phyloP scores from a whole-genome alignment of 495 filamentous ascomycete genomes.

The Hyaloscypha variabilis region DNA sequence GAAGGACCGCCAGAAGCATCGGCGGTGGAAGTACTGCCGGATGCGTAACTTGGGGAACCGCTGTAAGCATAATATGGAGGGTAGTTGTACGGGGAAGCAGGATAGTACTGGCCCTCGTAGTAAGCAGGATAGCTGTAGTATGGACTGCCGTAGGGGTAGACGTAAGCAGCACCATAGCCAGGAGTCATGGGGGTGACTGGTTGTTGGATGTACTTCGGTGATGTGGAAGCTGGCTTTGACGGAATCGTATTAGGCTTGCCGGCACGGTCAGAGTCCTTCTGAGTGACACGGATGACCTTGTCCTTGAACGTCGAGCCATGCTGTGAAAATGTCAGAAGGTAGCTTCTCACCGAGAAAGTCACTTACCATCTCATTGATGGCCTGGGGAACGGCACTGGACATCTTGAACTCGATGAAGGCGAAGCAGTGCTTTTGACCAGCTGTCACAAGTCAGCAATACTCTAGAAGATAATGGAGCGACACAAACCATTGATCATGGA shows the following conservation, averaged over 20 bases:
- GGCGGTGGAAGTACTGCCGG: neutral
- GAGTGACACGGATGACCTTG: conserved; percentile 28
- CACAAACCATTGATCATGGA: conserved; percentile 39
- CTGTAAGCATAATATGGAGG: neutral
- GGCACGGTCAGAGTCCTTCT: conserved; percentile 30
- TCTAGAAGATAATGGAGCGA: neutral
- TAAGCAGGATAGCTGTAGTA: conserved; percentile 15
- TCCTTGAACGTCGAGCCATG: conserved; percentile 15
- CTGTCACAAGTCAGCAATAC: conserved; percentile 19
- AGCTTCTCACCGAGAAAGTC: neutral
- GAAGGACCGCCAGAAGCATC: conserved; percentile 2
- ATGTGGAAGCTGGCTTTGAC: neutral
- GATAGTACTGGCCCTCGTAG: conserved; percentile 7
- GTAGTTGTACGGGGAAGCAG: neutral
- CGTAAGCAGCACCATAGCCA: conserved; percentile 11
- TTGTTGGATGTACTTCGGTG: neutral
- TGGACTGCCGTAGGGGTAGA: conserved; percentile 15
- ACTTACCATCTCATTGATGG: conserved; percentile 35
- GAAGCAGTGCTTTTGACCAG: conserved; percentile 42
- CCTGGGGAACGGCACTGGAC: conserved; percentile 38
- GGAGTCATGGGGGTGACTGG: conserved; percentile 10
- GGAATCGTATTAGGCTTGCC: too few species aligned
- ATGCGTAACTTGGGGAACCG: neutral
- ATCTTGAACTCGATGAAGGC: conserved; percentile 55
- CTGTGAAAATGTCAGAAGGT: conserved; percentile 19